Base-by-base conservation (phyloP, 2,329 filamentous ascomycete genomes). In the Biscogniauxia mediterranea region DNA sequence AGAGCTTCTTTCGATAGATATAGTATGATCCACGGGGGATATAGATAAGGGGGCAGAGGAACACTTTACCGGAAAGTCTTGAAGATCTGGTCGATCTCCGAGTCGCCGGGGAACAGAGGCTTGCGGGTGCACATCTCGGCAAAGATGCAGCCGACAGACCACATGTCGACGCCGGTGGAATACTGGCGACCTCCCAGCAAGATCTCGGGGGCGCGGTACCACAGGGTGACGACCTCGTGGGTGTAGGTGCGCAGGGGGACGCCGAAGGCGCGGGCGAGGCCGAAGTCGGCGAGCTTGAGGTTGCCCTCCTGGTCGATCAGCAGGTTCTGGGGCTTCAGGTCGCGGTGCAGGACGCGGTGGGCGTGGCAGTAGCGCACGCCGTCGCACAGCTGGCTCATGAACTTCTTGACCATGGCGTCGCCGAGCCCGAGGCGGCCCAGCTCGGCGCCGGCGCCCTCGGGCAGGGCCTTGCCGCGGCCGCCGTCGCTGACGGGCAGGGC, bases 91-190 rank as follows among this genome's bases (percentile, higher is more conserved):
- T 96, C 92, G 77, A 96, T 96, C 74, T 96, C 92, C 5, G 91
- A 95, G 75, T 97, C 93, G 61, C 93, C 93, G 13, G 93, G 92
- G 81, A 97, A 97, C 52, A 97, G 82, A 5, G 93, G 92, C 79
- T 96, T 96, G 71, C 92, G 87, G 1, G 93, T 97, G 78, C 92
- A 96, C 93, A 97, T 97, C 78, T 97, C 93, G 9, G 93, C 93
- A 76, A 97, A 96, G 77, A 97, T 97, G 76, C 92, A 95, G 64
- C 93, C 93, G 55, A 93, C 89, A 32, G 91, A 95, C 93, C 93
- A 97, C 91, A 97, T 97, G 73, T 97, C 93, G 51, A 97, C 92
- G 60, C 93, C 93, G 15, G 93, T 97, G 15, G 91, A 95, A 79
- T 97, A 97, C 76, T 96, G 92, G 57, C 93, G 88, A 60, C 93